Percentiles rank a stretch among this genome's conserved stretches.
phyloP scores from a whole-genome alignment of 345 rosid genomes.

The Citrus reticulata region DNA sequence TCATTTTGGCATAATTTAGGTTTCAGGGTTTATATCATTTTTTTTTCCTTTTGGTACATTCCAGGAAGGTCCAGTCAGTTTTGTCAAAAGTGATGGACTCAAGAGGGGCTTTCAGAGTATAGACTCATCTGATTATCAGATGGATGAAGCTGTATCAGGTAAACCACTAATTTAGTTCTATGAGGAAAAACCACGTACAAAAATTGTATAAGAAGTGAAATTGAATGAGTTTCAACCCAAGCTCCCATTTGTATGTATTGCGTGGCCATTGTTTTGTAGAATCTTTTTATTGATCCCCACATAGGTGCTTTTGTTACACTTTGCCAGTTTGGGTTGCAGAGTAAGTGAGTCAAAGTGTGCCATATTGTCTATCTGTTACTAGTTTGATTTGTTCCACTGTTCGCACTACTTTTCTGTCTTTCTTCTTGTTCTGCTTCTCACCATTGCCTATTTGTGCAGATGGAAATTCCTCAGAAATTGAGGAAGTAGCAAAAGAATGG shows the following conservation, averaged over 20 bases:
- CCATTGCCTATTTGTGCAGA: slow-evolving; percentile 30
- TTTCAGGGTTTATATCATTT: background rate
- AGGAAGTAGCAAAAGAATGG: slow-evolving; percentile 85
- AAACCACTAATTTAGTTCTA: slow-evolving; percentile 1
- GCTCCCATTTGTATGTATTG: background rate
- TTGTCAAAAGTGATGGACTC: slow-evolving; percentile 37
- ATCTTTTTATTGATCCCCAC: background rate
- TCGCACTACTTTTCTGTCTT: slow-evolving; percentile 11
- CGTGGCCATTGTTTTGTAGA: background rate
- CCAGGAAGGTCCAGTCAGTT: slow-evolving; percentile 32
- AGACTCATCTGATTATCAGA: slow-evolving; percentile 64
- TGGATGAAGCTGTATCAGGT: slow-evolving; percentile 59
- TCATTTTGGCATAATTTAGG: background rate
- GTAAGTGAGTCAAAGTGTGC: background rate
- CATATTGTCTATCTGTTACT: background rate
- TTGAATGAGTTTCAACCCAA: background rate
- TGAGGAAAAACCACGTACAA: background rate
- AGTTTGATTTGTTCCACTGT: background rate
- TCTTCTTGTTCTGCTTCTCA: background rate
- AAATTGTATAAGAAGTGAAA: background rate
- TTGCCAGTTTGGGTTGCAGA: background rate
- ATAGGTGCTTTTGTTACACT: background rate
- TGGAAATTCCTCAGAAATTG: slow-evolving; percentile 60
- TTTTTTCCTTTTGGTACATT: slow-evolving; percentile 2
- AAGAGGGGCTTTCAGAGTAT: slow-evolving; percentile 51